Evolutionary conservation across 2,329 filamentous ascomycete species (phyloP), one percentile per base, ranked within the genome.

Genomic region (Aspergillus proliferans): DNA sequence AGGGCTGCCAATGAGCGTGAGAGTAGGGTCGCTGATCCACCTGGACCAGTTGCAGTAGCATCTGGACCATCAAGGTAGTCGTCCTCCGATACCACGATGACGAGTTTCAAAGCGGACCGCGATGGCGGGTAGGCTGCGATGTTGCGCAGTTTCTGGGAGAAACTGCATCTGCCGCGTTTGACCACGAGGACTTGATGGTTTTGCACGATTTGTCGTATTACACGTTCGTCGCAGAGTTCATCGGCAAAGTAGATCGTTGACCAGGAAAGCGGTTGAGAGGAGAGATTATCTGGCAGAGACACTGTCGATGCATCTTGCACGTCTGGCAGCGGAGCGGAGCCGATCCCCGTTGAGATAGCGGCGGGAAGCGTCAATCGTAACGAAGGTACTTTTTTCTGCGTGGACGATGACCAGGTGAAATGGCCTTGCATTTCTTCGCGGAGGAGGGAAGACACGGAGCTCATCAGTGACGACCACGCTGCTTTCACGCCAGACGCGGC

Each of bases 151-250:
- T 98, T 98, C 24, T 85, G 73, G 33, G 81, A 85, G 68, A 97
- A 97, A 21, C 80, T 86, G 71, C 93, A 98, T 1, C 82, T 83
- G 36, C 93, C 92, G 5, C 93, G 83, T 24, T 81, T 83, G 59
- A 97, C 77, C 45, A 95, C 80, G 51, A 98, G 83, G 51, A 97
- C 76, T 46, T 95, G 85, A 69, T 95, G 71, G 1, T 66, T 70
- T 38, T 73, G 74, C 0, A 74, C 76, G 3, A 83, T 67, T 6
- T 73, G 66, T 2, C 74, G 58, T 10, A 81, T 67, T 47, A 88
- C 68, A 51, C 76, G 67, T 50, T 75, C 71, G n/a, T 74, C 72
- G 50, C 77, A 73, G 67, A 92, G 93, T 14, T 86, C 73, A 47
- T 77, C 85, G 7, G 85, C 85, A 18, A 92, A 79, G 70, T 84